These are phyloP conservation scores for Schoenoplectus triqueter DNA, from an alignment of 202 grass and related monocot species.

Conservation along the genomic window DNA sequence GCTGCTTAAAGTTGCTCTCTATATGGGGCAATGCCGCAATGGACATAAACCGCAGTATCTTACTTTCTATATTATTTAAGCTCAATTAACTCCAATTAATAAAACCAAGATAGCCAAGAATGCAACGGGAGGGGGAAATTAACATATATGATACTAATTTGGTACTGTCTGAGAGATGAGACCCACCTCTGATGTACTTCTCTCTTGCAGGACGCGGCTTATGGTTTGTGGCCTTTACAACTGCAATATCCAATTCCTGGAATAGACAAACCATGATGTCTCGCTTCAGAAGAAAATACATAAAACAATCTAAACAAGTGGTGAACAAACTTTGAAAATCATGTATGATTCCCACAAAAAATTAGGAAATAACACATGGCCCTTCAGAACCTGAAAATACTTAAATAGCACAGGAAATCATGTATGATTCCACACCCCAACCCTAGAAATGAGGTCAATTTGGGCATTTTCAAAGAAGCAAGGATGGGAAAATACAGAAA, in stretches of 20 bases:
- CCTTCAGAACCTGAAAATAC: background rate
- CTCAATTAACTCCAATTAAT: conserved; percentile 9
- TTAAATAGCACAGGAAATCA: background rate
- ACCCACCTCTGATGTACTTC: conserved; percentile 80
- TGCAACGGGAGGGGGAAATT: conserved; percentile 28
- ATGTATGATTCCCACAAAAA: conserved; percentile 8
- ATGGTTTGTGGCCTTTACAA: conserved; percentile 97
- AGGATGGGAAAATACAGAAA: background rate
- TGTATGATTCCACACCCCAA: background rate
- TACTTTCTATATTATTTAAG: background rate
- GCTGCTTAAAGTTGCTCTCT: background rate
- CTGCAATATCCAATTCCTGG: conserved; percentile 87
- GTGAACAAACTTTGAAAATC: background rate
- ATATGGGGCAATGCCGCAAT: background rate
- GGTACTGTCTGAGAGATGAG: conserved; percentile 15
- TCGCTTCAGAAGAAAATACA: conserved; percentile 9
- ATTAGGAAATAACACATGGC: background rate
- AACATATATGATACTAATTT: conserved; percentile 1
- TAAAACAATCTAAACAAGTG: background rate
- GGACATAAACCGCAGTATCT: conserved; percentile 5
- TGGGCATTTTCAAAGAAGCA: background rate
- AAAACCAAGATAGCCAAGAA: background rate
- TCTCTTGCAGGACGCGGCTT: conserved; percentile 74
- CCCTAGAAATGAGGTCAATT: background rate
- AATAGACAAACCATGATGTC: conserved; percentile 10